Conservation (phyloP, 2,329 filamentous ascomycete genomes). For the Aspergillus sp. region DNA sequence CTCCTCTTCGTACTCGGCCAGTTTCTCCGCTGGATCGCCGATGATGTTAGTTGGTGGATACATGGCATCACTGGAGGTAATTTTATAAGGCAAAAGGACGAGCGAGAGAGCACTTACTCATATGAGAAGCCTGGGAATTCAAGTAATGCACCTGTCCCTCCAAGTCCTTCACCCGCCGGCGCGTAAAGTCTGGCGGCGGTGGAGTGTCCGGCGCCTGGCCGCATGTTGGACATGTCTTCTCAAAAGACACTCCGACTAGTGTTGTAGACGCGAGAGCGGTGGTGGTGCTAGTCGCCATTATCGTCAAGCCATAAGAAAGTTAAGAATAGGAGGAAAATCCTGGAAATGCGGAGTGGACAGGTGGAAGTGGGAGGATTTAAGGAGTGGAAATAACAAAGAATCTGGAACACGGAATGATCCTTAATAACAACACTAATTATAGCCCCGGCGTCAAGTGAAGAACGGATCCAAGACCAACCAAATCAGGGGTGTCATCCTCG, state of each 20-base stretch:
- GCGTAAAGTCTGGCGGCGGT: constrained; percentile 30
- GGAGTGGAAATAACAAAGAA: neutral
- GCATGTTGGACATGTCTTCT: constrained; percentile 40
- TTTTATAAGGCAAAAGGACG: neutral
- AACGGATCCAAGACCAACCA: neutral
- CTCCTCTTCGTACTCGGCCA: constrained; percentile 65
- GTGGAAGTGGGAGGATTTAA: neutral
- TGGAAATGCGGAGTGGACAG: neutral
- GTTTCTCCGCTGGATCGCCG: constrained; percentile 48
- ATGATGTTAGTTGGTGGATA: neutral
- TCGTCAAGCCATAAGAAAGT: constrained; percentile 12
- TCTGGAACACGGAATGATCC: neutral
- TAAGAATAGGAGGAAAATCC: neutral
- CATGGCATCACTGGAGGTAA: neutral
- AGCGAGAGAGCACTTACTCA: constrained; percentile 44
- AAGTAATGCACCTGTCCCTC: constrained; percentile 55
- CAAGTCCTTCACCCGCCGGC: constrained; percentile 50
- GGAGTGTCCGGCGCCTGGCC: constrained; percentile 29
- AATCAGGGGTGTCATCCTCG: neutral
- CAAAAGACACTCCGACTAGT: constrained; percentile 30
- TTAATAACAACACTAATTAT: constrained; percentile 1
- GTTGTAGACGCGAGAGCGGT: constrained; percentile 29
- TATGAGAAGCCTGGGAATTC: constrained; percentile 53
- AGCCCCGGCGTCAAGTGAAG: neutral
- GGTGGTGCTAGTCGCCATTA: constrained; percentile 27